Evolutionary conservation across 2,329 filamentous ascomycete species (phyloP), one percentile per base, ranked within the genome.

Genomic region (Pseudogymnoascus sp.): DNA sequence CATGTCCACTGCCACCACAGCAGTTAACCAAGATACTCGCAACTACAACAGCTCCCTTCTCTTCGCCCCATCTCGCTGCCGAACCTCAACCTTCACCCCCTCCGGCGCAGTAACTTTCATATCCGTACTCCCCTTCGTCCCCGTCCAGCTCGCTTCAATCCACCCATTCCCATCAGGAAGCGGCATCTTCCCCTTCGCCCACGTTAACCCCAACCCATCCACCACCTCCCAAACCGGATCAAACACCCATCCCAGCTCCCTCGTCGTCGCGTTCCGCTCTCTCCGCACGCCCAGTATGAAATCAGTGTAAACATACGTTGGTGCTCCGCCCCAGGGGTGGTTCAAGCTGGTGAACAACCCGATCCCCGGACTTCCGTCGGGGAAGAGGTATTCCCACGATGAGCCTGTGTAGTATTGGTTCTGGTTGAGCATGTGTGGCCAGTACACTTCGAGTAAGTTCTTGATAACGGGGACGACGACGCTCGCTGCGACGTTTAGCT

Each of bases 301-400:
- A 38, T 75, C 72, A 1, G 70, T 78, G 12, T 80, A 61, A 2
- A 80, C 66, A 52, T 79, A 80, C 6, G 77, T 79, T 1, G 77
- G 74, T 5, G 76, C 77, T 0, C 73, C 76, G 33, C 77, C 75
- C 78, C 77, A 80, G 0, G 77, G 76, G 63, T 80, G 78, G 1
- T 71, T 69, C 1, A 78, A 67, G 42, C 74, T 76, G 1, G 78
- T 81, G 66, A 74, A 80, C 0, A 76, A 64, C 9, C 72, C 72
- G 1, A 80, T 69, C 0, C 77, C 78, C 0, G 78, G 78, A 0
- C 69, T 68, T 1, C 73, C 73, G 25, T 75, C 69, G 0, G 73
- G 71, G 39, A 73, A 70, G 1, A 79, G 69, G 49, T 80, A 80
- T 64, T 80, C 78, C 77, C 79, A 81, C 16, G 72, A 73, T 5